These are phyloP conservation scores for Anacardium occidentale DNA, from an alignment of 345 rosid genomes.

Conservation along the genomic window DNA sequence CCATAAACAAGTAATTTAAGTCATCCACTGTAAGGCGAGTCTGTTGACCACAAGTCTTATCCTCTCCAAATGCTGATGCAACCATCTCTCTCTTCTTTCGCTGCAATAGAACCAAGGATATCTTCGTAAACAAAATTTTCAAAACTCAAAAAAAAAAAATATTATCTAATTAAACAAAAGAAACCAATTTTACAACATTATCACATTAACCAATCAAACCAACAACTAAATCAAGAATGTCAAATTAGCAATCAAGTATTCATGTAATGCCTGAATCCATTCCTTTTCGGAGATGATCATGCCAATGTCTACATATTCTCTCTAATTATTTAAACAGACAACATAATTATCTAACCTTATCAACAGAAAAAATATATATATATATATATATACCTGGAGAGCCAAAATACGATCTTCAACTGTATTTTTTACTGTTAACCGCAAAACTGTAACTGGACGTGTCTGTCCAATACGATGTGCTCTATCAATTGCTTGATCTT, in stretches of 20 bases:
- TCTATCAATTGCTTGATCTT: slow-evolving; percentile 96
- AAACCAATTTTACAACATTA: neutral
- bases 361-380: neutral
- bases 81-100: slow-evolving; percentile 95
- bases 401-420: slow-evolving; percentile 92
- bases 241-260: neutral
- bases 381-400: slow-evolving; percentile 57
- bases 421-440: slow-evolving; percentile 85
- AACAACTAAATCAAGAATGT: neutral
- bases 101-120: slow-evolving; percentile 34
- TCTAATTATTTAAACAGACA: neutral
- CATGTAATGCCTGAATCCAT: neutral
- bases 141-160: neutral
- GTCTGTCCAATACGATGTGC: slow-evolving; percentile 99
- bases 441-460: slow-evolving; percentile 76
- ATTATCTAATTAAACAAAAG: neutral
- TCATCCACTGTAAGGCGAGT: slow-evolving; percentile 85
- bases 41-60: slow-evolving; percentile 66
- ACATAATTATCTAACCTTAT: neutral
- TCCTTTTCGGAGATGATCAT: neutral
- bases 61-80: slow-evolving; percentile 95
- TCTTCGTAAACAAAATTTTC: neutral
- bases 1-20: slow-evolving; percentile 82
- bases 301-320: neutral
- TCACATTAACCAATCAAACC: neutral